Evolutionary conservation across 768 basidiomycete species (phyloP).

Genomic region (Kwoniella dejecticola): DNA sequence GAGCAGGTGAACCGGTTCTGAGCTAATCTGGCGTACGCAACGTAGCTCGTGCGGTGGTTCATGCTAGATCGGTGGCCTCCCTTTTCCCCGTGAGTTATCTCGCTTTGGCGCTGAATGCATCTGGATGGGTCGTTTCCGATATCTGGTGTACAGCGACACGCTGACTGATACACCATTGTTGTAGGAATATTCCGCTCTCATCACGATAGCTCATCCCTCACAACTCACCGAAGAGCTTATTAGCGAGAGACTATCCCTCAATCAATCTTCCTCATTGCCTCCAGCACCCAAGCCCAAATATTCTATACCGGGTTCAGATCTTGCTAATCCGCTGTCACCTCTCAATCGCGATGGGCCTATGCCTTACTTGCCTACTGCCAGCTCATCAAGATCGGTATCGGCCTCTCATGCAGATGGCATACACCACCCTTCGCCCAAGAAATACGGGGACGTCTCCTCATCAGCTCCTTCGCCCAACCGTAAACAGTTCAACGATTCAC

Average conservation of each 20-base stretch:
- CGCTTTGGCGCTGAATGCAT: neutral
- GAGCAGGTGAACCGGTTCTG: no score
- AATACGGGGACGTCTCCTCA: constrained; percentile 2
- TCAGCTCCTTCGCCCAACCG: neutral
- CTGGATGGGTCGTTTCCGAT: neutral
- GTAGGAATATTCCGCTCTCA: constrained; percentile 46
- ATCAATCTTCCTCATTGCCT: constrained; percentile 15
- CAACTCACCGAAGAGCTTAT: constrained; percentile 42
- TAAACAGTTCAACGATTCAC: constrained; percentile 1
- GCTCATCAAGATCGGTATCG: constrained; percentile 12
- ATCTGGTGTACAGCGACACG: neutral
- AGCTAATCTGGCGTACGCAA: neutral
- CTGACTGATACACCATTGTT: neutral
- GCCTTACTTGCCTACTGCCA: constrained; percentile 8
- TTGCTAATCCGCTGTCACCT: constrained; percentile 17
- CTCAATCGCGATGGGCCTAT: constrained; percentile 14
- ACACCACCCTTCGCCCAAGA: constrained; percentile 2
- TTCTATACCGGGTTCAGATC: constrained; percentile 16
- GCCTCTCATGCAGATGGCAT: constrained; percentile 3
- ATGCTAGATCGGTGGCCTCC: constrained; percentile 42
- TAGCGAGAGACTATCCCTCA: constrained; percentile 31
- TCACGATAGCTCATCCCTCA: constrained; percentile 42
- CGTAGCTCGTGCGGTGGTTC: constrained; percentile 49
- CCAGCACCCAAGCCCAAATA: constrained; percentile 14
- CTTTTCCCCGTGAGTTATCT: constrained; percentile 40